These are phyloP conservation scores for Kluyveromyces wickerhamii DNA, from an alignment of 805 yeast genomes.

Conservation along the genomic window DNA sequence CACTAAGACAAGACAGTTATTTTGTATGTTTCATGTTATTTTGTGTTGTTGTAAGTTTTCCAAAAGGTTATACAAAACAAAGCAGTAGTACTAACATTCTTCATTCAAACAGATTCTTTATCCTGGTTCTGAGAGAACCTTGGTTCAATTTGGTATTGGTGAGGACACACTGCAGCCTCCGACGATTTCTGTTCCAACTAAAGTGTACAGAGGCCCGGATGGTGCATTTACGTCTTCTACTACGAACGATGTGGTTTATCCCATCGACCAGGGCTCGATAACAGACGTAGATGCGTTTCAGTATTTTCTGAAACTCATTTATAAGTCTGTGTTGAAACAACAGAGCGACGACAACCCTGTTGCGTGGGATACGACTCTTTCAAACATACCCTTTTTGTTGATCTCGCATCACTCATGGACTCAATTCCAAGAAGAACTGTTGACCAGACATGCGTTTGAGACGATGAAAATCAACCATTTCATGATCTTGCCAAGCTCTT, in stretches of 20 bases:
- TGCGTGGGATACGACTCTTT: conserved; percentile 22
- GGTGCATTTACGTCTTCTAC: conserved; percentile 29
- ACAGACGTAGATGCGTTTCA: conserved; percentile 63
- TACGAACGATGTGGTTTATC: conserved; percentile 39
- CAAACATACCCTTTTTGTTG: conserved; percentile 61
- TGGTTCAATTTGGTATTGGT: conserved; percentile 69
- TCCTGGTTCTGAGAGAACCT: conserved; percentile 70
- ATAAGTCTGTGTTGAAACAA: conserved; percentile 36
- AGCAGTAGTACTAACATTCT: conserved; percentile 11
- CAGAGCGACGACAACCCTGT: conserved; percentile 20
- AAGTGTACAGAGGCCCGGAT: conserved; percentile 46
- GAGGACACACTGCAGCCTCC: conserved; percentile 64
- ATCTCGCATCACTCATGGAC: conserved; percentile 66
- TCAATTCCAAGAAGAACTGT: conserved; percentile 52
- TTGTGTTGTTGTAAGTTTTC: too few relatives aligned
- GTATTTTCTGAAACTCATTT: conserved; percentile 43
- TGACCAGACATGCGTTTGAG: conserved; percentile 74
- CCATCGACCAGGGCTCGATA: conserved; percentile 58
- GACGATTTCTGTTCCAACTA: conserved; percentile 65
- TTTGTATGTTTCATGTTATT: conserved; percentile 21
- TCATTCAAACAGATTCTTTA: conserved; percentile 47
- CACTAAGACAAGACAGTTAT: conserved; percentile 26
- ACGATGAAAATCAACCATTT: conserved; percentile 63
- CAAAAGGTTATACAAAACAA: too few relatives aligned
- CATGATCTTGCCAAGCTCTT: conserved; percentile 55